These are phyloP conservation scores for Camelina hispida DNA, from an alignment of 345 rosid genomes.

Conservation along the genomic window DNA sequence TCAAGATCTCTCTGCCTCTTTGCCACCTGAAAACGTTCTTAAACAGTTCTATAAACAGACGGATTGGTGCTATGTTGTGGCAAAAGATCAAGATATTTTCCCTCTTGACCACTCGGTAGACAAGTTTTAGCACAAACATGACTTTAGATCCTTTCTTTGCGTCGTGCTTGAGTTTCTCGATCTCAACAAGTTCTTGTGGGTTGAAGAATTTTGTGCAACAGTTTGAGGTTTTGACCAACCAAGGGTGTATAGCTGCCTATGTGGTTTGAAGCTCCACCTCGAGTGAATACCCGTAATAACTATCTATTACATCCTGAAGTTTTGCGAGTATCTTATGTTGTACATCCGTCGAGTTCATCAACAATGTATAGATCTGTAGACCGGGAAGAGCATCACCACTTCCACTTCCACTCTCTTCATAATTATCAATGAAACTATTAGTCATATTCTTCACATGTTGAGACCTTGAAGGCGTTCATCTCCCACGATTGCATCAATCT, in stretches of 20 bases:
- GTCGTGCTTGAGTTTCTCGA: constrained; percentile 67
- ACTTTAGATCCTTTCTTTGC: constrained; percentile 84
- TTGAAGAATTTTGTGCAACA: constrained; percentile 69
- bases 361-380: constrained; percentile 78
- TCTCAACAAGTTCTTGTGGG: constrained; percentile 50
- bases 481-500: constrained; percentile 65
- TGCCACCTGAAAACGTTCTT: constrained; percentile 74
- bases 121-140: constrained; percentile 90
- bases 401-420: constrained; percentile 60
- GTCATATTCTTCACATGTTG: constrained; percentile 81
- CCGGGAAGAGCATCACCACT: constrained; percentile 78
- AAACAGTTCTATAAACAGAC: constrained; percentile 65
- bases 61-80: constrained; percentile 96
- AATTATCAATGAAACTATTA: constrained; percentile 77
- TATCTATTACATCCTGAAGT: constrained; percentile 63
- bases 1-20: constrained; percentile 72
- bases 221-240: constrained; percentile 67
- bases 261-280: constrained; percentile 88
- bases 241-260: constrained; percentile 88
- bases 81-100: constrained; percentile 91
- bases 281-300: constrained; percentile 67
- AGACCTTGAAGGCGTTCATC: constrained; percentile 84
- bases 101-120: constrained; percentile 69
- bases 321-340: constrained; percentile 66
- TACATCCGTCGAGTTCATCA: constrained; percentile 83